A percentile compares a stretch with the other conserved stretches of the same genome.
Conservation (phyloP, 495 filamentous ascomycete species). For the Penicillium subrubescens region DNA sequence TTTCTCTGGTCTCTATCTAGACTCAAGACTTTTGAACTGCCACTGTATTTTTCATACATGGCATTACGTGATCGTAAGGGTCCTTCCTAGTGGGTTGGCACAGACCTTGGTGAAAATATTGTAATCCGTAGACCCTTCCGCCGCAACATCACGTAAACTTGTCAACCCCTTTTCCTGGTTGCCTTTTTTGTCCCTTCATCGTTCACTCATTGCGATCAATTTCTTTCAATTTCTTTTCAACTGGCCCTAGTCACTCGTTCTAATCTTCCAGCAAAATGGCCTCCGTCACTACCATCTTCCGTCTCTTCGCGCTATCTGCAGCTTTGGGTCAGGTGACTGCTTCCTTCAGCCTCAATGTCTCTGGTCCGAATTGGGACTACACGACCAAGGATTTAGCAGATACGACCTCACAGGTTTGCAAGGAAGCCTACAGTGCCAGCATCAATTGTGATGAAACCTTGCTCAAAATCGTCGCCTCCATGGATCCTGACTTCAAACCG, state of each 20-base stretch:
- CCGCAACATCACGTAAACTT: not conserved
- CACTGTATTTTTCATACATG: too few species aligned
- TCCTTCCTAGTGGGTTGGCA: too few species aligned
- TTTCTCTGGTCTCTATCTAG: too few species aligned
- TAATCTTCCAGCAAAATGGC: constrained; percentile 14
- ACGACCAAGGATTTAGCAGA: constrained; percentile 29
- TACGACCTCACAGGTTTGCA: constrained; percentile 34
- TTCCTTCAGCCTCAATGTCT: constrained; percentile 30
- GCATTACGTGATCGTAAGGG: too few species aligned
- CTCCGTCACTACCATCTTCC: constrained; percentile 13
- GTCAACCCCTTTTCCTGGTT: constrained; percentile 2
- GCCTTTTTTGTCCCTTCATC: constrained; percentile 6
- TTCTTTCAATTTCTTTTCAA: not conserved
- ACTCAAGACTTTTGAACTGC: too few species aligned
- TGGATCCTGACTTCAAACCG: constrained; percentile 27
- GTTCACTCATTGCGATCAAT: not conserved
- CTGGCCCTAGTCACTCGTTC: constrained; percentile 5
- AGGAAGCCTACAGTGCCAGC: constrained; percentile 34
- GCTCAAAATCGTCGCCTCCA: constrained; percentile 27
- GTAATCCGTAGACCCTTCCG: too few species aligned
- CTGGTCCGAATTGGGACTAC: constrained; percentile 30
- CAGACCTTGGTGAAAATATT: too few species aligned
- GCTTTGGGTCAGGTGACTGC: constrained; percentile 21
- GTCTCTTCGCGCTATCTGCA: constrained; percentile 19
- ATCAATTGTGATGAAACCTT: constrained; percentile 34